phyloP scores from a whole-genome alignment of 352 stramenopile genomes.

The Plasmopara halstedii region DNA sequence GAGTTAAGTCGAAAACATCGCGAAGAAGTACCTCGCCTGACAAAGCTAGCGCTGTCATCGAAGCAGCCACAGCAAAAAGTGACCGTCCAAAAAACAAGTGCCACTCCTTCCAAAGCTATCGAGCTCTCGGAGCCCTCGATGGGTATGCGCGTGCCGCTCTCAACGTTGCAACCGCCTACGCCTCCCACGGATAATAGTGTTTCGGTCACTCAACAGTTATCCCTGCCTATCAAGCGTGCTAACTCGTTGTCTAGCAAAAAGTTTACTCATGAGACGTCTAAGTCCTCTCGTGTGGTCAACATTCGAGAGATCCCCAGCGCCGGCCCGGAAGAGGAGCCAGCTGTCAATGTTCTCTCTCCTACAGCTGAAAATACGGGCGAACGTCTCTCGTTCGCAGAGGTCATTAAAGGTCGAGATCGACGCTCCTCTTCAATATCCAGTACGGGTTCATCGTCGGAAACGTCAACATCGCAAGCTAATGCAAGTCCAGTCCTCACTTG shows the following conservation, averaged over 20 bases:
- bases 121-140: constrained; percentile 32
- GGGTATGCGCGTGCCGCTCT: constrained; percentile 43
- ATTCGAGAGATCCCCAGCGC: constrained; percentile 48
- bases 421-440: constrained; percentile 42
- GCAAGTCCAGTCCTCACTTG: not conserved
- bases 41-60: constrained; percentile 64
- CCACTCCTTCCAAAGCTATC: constrained; percentile 26
- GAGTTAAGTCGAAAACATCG: constrained; percentile 79
- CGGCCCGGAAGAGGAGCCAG: constrained; percentile 29
- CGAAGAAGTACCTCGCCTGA: constrained; percentile 76
- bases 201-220: constrained; percentile 12
- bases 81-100: constrained; percentile 34
- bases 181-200: constrained; percentile 21
- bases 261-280: constrained; percentile 27
- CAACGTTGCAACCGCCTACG: constrained; percentile 35
- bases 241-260: constrained; percentile 62
- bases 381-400: constrained; percentile 39
- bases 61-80: constrained; percentile 55
- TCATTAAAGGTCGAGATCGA: constrained; percentile 38
- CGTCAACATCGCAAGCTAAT: constrained; percentile 13
- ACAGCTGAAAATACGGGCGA: constrained; percentile 29
- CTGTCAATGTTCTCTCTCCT: constrained; percentile 17
- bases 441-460: constrained; percentile 20
- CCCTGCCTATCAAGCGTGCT: constrained; percentile 51
- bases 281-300: constrained; percentile 73